Conservation (phyloP, 345 rosid genomes). For the Iberis pinnata region DNA sequence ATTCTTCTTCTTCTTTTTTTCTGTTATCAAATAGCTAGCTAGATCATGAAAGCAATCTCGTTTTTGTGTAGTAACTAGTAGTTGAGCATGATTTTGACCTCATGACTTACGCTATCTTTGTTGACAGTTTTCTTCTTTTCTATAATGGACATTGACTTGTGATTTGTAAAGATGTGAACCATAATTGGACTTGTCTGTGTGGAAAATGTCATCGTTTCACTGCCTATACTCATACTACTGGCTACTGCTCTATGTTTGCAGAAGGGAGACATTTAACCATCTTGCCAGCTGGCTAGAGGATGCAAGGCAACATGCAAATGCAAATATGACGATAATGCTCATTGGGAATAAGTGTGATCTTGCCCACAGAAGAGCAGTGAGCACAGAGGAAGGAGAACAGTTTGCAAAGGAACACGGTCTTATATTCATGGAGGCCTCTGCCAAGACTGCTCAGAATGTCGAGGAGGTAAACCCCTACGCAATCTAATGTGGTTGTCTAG, state of each 20-base stretch:
- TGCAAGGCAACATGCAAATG: constrained; percentile 97
- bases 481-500: background rate
- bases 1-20: background rate
- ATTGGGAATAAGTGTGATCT: background rate
- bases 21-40: background rate
- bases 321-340: constrained; percentile 52
- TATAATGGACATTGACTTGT: background rate
- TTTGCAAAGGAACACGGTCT: constrained; percentile 95
- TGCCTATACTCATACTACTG: background rate
- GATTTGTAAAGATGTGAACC: constrained; percentile 9
- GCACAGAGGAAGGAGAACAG: constrained; percentile 63
- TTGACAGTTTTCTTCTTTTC: background rate
- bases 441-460: constrained; percentile 95
- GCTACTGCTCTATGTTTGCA: constrained; percentile 18
- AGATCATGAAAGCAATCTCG: background rate
- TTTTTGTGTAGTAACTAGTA: background rate
- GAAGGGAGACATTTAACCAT: constrained; percentile 94
- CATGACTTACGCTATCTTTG: background rate
- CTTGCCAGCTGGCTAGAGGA: constrained; percentile 97
- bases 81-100: background rate
- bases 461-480: constrained; percentile 54
- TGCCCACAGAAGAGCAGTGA: constrained; percentile 90
- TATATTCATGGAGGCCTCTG: constrained; percentile 98
- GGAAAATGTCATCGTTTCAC: background rate
- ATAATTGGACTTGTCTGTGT: constrained; percentile 1